These are phyloP conservation scores for Oryza longistaminata DNA, from an alignment of 176 grass and related monocot species.

Conservation along the genomic window DNA sequence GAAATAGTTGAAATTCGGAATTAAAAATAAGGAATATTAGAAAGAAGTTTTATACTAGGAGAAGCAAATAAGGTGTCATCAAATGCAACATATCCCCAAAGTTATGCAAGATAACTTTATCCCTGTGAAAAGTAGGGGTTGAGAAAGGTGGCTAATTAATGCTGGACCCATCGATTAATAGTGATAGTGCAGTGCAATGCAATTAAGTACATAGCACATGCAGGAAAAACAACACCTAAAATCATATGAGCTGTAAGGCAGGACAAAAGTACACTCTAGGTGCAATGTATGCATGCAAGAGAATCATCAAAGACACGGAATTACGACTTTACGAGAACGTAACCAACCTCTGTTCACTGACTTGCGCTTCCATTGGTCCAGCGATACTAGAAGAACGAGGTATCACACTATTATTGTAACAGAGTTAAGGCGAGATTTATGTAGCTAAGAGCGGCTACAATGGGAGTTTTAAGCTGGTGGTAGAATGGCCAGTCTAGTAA, in stretches of 20 bases:
- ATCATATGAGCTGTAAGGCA: neutral
- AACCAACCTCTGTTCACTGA: neutral
- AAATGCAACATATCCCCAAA: neutral
- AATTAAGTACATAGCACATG: neutral
- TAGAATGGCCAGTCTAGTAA: too few relatives aligned
- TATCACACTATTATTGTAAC: too few relatives aligned
- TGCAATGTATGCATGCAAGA: neutral
- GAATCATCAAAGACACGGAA: neutral
- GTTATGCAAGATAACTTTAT: neutral
- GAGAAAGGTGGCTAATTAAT: neutral
- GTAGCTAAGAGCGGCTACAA: too few relatives aligned
- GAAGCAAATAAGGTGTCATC: neutral
- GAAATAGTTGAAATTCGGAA: too few relatives aligned
- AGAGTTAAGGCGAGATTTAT: too few relatives aligned
- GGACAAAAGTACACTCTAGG: slow-evolving; percentile 13
- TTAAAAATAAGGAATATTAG: too few relatives aligned
- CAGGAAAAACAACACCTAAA: neutral
- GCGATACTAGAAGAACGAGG: too few relatives aligned
- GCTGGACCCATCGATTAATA: neutral
- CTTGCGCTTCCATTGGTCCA: neutral
- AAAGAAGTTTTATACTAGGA: neutral
- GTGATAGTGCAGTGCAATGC: neutral
- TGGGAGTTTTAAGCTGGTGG: too few relatives aligned
- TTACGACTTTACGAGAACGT: neutral
- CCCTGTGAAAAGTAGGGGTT: neutral